Evolutionary conservation across 2,329 filamentous ascomycete species (phyloP), one percentile per base, ranked within the genome.

Genomic region (Verticillium dahliae): DNA sequence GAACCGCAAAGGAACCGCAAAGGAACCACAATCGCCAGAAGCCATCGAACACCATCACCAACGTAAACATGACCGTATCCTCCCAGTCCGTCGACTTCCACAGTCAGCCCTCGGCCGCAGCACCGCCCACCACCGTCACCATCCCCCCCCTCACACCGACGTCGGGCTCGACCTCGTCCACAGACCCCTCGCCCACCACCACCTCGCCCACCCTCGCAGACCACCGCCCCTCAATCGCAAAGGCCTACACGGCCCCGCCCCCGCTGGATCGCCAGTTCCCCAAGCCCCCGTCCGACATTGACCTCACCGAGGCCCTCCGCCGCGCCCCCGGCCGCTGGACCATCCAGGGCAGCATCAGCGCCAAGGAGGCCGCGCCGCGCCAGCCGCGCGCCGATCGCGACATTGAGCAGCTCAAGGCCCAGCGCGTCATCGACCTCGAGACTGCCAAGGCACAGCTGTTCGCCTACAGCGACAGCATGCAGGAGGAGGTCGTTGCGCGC

Each of bases 371-470:
- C 33, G 73, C 70, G 59, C 70, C 74, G 60, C 68, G 69, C 64
- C 62, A 70, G 56, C 55, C 62, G 57, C 57, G 64, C 63, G 35
- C 35, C 35, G 67, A 69, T 34, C 62, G 68, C 60, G 72, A 70
- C 63, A 67, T 64, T 62, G 63, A 65, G 54, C 65, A 71, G 41
- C 68, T 72, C 62, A 69, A 72, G 56, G 75, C 76, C 56, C 69
- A 71, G 62, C 72, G 74, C 45, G 70, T 71, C 15, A 70, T 69
- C 62, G 75, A 78, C 56, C 74, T 84, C 45, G 79, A 80, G 59
- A 74, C 75, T 39, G 75, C 75, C 34, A 85, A 85, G 75, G 72
- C 69, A 62, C 74, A 81, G 38, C 72, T 85, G 15, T 74, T 80
- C 15, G 73, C 74, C 56, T 73, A 73, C 37, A 73, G 74, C 60